Evolutionary conservation across 495 filamentous ascomycete species (phyloP).

Genomic region (Trypethelium eluteriae): DNA sequence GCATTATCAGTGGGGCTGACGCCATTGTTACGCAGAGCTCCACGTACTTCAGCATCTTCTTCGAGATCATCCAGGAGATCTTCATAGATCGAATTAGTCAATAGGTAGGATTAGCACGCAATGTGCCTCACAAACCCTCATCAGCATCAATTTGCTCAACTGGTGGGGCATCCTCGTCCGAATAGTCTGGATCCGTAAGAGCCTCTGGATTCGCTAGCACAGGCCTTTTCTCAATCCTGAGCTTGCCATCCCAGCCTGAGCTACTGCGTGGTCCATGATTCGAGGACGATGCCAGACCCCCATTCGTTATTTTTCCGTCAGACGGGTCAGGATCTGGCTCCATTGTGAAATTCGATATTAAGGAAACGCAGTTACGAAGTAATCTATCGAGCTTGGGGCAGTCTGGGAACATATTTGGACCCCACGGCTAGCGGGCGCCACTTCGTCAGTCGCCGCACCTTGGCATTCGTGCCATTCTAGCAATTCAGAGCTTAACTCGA

Average conservation of each 20-base stretch:
- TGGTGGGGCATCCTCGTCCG: conserved; percentile 69
- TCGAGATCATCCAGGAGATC: conserved; percentile 63
- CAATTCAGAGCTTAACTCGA: not conserved
- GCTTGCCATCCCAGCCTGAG: conserved; percentile 83
- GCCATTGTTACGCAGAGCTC: conserved; percentile 3
- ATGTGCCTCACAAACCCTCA: conserved; percentile 51
- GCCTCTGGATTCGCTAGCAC: conserved; percentile 66
- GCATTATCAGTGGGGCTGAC: not conserved
- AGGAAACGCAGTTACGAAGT: too few relatives aligned
- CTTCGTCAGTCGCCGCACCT: not conserved
- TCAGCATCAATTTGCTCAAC: conserved; percentile 73
- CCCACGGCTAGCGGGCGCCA: conserved; percentile 2
- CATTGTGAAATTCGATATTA: not conserved
- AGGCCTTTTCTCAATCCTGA: conserved; percentile 61
- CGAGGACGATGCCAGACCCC: not conserved
- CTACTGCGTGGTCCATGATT: conserved; percentile 20
- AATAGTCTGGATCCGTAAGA: conserved; percentile 74
- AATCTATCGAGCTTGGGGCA: too few relatives aligned
- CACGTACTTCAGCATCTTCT: conserved; percentile 47
- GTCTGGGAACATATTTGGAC: not conserved
- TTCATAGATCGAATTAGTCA: conserved; percentile 27
- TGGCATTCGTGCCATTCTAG: not conserved
- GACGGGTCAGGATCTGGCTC: not conserved
- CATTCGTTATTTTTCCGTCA: not conserved
- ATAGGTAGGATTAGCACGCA: not conserved